These are phyloP conservation scores for Lactarius sanguifluus DNA, from an alignment of 768 basidiomycete genomes.

Conservation along the genomic window DNA sequence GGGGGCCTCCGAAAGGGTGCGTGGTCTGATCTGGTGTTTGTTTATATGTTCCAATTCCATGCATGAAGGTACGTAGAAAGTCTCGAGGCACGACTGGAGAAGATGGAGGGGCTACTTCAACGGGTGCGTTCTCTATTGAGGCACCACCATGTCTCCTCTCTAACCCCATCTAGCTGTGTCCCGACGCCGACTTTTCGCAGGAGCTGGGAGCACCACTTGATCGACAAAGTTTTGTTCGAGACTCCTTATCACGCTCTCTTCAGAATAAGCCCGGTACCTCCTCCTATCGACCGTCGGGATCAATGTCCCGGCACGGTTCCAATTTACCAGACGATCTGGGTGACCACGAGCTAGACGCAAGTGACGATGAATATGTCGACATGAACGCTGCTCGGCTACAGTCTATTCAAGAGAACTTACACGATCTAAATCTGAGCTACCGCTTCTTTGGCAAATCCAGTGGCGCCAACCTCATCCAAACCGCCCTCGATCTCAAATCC, in stretches of 20 bases:
- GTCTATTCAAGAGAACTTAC: slow-evolving; percentile 36
- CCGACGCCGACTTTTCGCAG: slow-evolving; percentile 59
- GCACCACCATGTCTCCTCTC: background rate
- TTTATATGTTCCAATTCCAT: background rate
- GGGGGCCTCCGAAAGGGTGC: slow-evolving; percentile 65
- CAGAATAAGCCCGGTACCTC: slow-evolving; percentile 18
- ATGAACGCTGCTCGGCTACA: slow-evolving; percentile 29
- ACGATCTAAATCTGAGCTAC: slow-evolving; percentile 34
- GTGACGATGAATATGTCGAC: slow-evolving; percentile 33
- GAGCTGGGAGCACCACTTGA: slow-evolving; percentile 52
- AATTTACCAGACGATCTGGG: slow-evolving; percentile 9
- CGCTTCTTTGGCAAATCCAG: slow-evolving; percentile 47
- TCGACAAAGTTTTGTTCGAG: slow-evolving; percentile 38
- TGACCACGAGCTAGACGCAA: slow-evolving; percentile 22
- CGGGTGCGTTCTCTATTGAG: slow-evolving; percentile 33
- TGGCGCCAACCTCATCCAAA: slow-evolving; percentile 43
- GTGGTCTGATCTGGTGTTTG: slow-evolving; percentile 22
- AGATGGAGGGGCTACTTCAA: slow-evolving; percentile 43
- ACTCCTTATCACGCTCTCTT: slow-evolving; percentile 25
- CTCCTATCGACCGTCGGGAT: slow-evolving; percentile 10
- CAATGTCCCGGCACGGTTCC: background rate
- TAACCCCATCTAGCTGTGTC: slow-evolving; percentile 50
- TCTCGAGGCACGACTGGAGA: slow-evolving; percentile 44
- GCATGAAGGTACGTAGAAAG: slow-evolving; percentile 39
- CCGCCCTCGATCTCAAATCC: slow-evolving; percentile 44